These are phyloP conservation scores for Plectranthus barbatus DNA, from an alignment of 257 asterid genomes.

Conservation along the genomic window DNA sequence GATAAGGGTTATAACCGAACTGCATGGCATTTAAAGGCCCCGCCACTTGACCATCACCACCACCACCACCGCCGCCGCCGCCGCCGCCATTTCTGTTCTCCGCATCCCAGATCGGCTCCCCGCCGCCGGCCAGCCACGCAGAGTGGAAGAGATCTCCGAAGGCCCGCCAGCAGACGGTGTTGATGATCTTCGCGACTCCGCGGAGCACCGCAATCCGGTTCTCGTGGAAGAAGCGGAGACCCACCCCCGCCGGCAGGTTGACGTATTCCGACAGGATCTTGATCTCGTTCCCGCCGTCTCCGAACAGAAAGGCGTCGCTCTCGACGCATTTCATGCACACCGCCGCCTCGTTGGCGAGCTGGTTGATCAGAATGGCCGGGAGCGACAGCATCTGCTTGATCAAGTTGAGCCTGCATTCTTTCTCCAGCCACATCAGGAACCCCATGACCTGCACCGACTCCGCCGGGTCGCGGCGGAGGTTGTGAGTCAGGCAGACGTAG, in stretches of 20 bases:
- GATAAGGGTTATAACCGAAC: constrained; percentile 4
- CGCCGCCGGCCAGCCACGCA: no score
- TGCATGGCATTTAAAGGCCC: not conserved
- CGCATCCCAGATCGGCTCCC: constrained; percentile 10
- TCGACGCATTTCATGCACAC: constrained; percentile 35
- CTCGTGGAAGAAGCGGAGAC: constrained; percentile 26
- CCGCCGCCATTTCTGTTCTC: not conserved
- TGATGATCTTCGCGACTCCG: constrained; percentile 15
- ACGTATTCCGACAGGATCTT: constrained; percentile 21
- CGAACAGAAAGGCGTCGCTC: constrained; percentile 6
- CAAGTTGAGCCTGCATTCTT: constrained; percentile 13
- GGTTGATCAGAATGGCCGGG: constrained; percentile 21
- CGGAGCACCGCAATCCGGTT: constrained; percentile 25
- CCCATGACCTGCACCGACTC: constrained; percentile 41
- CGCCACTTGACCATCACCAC: no score
- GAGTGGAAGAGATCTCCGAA: constrained; percentile 36
- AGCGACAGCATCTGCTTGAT: constrained; percentile 24
- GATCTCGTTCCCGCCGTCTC: not conserved
- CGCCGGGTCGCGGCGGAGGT: constrained; percentile 37
- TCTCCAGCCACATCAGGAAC: constrained; percentile 55
- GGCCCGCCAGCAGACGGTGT: constrained; percentile 38
- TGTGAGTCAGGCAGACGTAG: constrained; percentile 19
- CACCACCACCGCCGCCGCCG: no score
- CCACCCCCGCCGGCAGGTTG: not conserved
- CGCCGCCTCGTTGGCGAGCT: constrained; percentile 32